Evolutionary conservation across 2,329 filamentous ascomycete genomes (phyloP).

Genomic region (Thermothelomyces thermophilus): DNA sequence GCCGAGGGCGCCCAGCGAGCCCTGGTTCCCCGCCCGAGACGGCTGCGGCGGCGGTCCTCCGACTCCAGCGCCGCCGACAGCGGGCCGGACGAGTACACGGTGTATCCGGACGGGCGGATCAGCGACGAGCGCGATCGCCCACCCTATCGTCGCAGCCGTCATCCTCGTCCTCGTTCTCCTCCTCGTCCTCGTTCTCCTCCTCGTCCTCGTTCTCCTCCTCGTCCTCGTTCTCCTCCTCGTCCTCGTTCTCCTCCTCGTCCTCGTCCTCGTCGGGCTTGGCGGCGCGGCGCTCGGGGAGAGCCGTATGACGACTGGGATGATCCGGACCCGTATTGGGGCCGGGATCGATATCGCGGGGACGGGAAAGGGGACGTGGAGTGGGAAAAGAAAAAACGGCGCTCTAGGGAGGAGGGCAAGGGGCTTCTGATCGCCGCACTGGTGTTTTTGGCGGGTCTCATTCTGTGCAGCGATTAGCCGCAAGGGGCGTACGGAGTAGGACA

Average conservation of each 20-base stretch:
- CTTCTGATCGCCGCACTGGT: conserved; percentile 7
- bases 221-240: too few relatives aligned
- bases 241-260: too few relatives aligned
- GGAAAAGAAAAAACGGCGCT: neutral
- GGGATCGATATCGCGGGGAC: neutral
- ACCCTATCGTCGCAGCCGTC: too few relatives aligned
- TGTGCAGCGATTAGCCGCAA: conserved; percentile 9
- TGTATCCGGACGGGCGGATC: conserved; percentile 5
- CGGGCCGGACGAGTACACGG: conserved; percentile 7
- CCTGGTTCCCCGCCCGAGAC: neutral
- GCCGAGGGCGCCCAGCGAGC: neutral
- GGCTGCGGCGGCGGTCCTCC: too few relatives aligned
- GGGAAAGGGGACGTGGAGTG: neutral
- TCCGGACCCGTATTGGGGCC: neutral
- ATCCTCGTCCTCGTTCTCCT: too few relatives aligned
- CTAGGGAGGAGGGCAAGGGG: conserved; percentile 6
- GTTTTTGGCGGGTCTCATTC: conserved; percentile 7
- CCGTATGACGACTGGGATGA: neutral
- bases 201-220: too few relatives aligned
- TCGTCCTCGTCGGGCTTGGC: too few relatives aligned
- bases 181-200: too few relatives aligned
- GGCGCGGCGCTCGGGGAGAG: too few relatives aligned
- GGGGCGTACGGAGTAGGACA: too few relatives aligned
- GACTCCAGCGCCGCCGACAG: neutral
- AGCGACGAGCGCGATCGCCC: neutral